These are phyloP conservation scores for Blastomyces parvus DNA, from an alignment of 2,329 filamentous ascomycete genomes.

Conservation along the genomic window DNA sequence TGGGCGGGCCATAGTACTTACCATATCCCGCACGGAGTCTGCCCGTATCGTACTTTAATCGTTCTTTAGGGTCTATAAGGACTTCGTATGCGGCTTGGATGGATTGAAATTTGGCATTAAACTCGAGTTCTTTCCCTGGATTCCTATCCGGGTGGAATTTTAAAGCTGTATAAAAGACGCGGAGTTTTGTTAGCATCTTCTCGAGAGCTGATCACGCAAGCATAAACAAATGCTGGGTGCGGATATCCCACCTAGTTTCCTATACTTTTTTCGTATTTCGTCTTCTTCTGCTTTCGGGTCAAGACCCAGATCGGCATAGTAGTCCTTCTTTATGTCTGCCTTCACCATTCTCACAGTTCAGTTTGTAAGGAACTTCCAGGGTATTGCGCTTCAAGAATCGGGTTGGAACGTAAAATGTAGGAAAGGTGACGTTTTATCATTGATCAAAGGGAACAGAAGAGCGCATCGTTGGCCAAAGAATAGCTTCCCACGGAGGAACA, in stretches of 20 bases:
- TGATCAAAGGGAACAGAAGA: background rate
- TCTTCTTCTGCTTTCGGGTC: slow-evolving; percentile 55
- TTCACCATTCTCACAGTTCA: slow-evolving; percentile 51
- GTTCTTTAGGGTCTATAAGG: slow-evolving; percentile 49
- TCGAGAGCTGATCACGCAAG: background rate
- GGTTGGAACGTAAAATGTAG: background rate
- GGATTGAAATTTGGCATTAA: slow-evolving; percentile 71
- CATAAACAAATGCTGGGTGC: background rate
- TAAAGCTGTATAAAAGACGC: slow-evolving; percentile 46
- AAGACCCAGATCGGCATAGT: slow-evolving; percentile 76
- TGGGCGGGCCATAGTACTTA: slow-evolving; percentile 19
- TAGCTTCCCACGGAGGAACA: background rate
- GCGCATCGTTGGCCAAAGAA: slow-evolving; percentile 1
- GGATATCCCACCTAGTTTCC: slow-evolving; percentile 59
- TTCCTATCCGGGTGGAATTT: slow-evolving; percentile 87
- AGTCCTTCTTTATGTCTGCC: slow-evolving; percentile 60
- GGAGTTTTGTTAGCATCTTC: background rate
- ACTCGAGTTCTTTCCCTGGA: slow-evolving; percentile 68
- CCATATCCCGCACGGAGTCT: slow-evolving; percentile 42
- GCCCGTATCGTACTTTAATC: slow-evolving; percentile 54
- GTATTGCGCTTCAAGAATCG: background rate
- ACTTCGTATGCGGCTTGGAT: slow-evolving; percentile 83
- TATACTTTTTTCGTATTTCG: slow-evolving; percentile 79
- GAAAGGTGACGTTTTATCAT: background rate
- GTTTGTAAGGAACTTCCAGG: background rate